phyloP scores from a whole-genome alignment of 2,329 filamentous ascomycete species.

The Diaporthe humulicola region DNA sequence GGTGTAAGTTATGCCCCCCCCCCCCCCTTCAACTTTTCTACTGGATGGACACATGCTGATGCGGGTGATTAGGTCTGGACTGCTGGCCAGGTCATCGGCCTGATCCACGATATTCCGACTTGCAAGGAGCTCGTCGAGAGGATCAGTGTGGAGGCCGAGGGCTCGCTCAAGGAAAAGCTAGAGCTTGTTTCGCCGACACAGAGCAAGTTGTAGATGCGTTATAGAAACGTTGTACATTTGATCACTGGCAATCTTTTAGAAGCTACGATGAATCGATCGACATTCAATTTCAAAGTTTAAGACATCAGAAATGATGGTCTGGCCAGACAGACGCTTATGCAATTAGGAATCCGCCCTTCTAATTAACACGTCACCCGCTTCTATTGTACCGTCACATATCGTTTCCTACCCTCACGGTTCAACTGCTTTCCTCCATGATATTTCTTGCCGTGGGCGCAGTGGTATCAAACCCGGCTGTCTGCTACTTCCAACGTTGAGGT shows the following conservation, averaged over 20 bases:
- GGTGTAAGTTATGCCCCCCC: conserved; percentile 74
- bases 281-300: not conserved
- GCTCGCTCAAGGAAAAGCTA: conserved; percentile 71
- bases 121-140: conserved; percentile 77
- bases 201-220: conserved; percentile 67
- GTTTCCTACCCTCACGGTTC: no score
- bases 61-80: conserved; percentile 82
- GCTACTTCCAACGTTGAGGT: not conserved
- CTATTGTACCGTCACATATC: not conserved
- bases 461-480: no score
- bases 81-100: conserved; percentile 92
- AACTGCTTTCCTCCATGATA: no score
- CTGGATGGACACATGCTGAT: not conserved
- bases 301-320: not conserved
- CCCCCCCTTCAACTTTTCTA: not conserved
- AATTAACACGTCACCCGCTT: not conserved
- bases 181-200: conserved; percentile 64
- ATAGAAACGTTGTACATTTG: not conserved
- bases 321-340: not conserved
- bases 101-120: conserved; percentile 87
- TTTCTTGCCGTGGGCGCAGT: no score
- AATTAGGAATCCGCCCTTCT: not conserved
- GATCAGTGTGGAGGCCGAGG: conserved; percentile 83
- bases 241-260: not conserved
- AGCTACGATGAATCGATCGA: not conserved